Evolutionary conservation across 2,329 filamentous ascomycete species (phyloP), one percentile per base, ranked within the genome.

Genomic region (Apiospora saccharicola): DNA sequence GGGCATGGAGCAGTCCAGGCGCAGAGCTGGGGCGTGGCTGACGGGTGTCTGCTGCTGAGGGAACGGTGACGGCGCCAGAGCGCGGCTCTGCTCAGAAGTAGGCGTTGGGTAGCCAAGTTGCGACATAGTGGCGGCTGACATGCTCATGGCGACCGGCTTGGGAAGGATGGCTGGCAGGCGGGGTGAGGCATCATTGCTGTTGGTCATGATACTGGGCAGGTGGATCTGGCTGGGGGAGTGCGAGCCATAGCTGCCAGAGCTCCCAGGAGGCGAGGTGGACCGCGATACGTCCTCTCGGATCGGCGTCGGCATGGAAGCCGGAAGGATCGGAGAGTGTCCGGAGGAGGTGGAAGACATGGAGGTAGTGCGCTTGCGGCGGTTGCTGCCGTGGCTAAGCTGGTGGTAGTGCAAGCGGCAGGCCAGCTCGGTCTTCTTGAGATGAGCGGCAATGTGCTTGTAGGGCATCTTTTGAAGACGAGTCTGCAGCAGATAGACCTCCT

Each of bases 341-440:
- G 90, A 90, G n/a, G 89, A 90, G 49, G 87, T 88, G 1, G 91
- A 92, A 3, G 91, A 92, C 73, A 92, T 87, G 22, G 93, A 95
- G 37, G 90, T 89, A 73, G 90, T 92, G 73, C 93, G 90, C 87
- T 94, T 94, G 81, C 93, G 92, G 78, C 93, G 91, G 84, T 93
- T 94, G 85, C 90, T 94, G 72, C 93, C 93, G 80, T 95, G 93
- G 75, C 92, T 94, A 75, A 96, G 88, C 80, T 96, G 94, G 79
- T 97, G 94, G 81, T 94, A 96, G 83, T 96, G 94, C 74, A 97
- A 89, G 75, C 94, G 93, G 84, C 94, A 97, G 68, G 94, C 94
- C 73, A 96, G 87, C 84, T 96, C 94, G 0, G 94, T 96, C 86
- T 96, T 97, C 84, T 95, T 94, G 76, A 96, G 85, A 78, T 95